Evolutionary conservation across 768 basidiomycete species (phyloP), one percentile per base, ranked within the genome.

Genomic region (Strobilomyces confusus): DNA sequence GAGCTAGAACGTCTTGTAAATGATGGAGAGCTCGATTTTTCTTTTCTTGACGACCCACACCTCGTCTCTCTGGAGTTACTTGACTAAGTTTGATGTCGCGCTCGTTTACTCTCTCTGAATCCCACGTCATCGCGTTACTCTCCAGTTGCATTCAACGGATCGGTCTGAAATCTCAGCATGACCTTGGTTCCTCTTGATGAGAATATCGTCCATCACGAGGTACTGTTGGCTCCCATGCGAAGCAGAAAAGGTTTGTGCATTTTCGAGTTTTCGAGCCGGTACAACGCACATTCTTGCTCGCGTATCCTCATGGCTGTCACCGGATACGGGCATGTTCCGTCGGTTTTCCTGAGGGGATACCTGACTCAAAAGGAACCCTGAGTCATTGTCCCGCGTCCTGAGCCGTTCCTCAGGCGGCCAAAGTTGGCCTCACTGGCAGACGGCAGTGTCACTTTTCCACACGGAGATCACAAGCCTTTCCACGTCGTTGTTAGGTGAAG

Each of bases 1-100:
- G 57, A 63, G 47, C 56, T 68, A 3, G 50, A 17, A 14, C 44
- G 48, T 32, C 57, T 68, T 34, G 58, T 63, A 29, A 58, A 51
- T 9, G 57, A 58, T 19, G 63, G 61, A n/a, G 13, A 40, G 8
- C 66, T 66, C 22, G 57, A 66, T 49, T 65, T 68, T 56, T 68
- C 65, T 49, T 63, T 65, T 51, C 66, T 66, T 30, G 51, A 61
- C 8, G 54, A 32, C 14, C 58, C 63, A 15, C 34, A 54, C 19
- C 50, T 66, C 23, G 32, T 51, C 4, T 57, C 44, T 4, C 45
- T 65, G 54, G 52, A 60, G 12, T 36, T 61, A 45, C 38, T 29
- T 7, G 57, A 58, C 26, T 65, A 40, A 55, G 6, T 25, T 37
- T 22, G 29, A 44, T 32, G 29, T 45, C 23, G 23, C 33, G 25